Conservation (phyloP, 345 rosid species). For the Ricinus communis region DNA sequence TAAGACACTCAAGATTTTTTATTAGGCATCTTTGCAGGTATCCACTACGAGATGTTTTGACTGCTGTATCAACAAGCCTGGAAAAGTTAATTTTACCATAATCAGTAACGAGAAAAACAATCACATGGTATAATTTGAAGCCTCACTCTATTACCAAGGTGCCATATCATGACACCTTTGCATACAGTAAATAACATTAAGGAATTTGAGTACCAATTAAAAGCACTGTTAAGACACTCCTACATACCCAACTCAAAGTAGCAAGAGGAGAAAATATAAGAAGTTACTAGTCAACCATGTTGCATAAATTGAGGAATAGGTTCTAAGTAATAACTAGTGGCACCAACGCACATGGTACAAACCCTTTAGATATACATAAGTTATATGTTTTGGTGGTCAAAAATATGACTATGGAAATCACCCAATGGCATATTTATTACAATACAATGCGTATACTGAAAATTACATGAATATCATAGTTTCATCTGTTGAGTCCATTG, state of each 20-base stretch:
- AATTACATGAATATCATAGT: neutral
- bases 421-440: neutral
- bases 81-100: slow-evolving; percentile 16
- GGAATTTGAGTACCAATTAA: neutral
- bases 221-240: too few relatives aligned
- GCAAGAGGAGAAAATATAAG: neutral
- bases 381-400: neutral
- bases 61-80: slow-evolving; percentile 98
- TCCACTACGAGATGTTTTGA: slow-evolving; percentile 99
- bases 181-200: neutral
- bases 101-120: slow-evolving; percentile 1
- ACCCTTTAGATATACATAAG: neutral
- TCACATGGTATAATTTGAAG: slow-evolving; percentile 3
- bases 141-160: neutral
- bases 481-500: neutral
- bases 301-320: neutral
- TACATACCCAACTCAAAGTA: neutral
- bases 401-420: neutral
- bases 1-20: slow-evolving; percentile 92
- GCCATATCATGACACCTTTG: neutral
- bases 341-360: neutral
- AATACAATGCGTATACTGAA: neutral
- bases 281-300: neutral
- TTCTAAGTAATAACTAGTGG: neutral
- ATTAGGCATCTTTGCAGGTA: slow-evolving; percentile 96